Percentiles rank a stretch among this genome's conserved stretches.
Evolutionary conservation across 306 rosid genomes (phyloP).

Genomic region (Nissolia schottii): DNA sequence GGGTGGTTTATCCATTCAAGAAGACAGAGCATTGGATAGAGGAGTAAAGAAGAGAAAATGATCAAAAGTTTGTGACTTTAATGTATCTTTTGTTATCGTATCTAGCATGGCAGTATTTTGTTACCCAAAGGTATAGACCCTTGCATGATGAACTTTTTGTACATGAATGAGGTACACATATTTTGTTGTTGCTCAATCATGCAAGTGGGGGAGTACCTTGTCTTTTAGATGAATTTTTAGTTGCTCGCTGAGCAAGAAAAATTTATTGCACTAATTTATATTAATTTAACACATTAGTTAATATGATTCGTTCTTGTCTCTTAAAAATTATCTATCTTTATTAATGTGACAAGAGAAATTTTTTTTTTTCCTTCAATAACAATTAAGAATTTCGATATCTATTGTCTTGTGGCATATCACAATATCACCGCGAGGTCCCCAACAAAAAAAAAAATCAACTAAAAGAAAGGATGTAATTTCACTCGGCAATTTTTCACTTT

Average conservation of each 20-base stretch:
- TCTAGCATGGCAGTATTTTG: not conserved
- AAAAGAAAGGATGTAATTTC: not conserved
- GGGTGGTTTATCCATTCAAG: conserved; percentile 27
- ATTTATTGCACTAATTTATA: no score
- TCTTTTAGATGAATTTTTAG: no score
- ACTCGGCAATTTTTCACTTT: conserved; percentile 10
- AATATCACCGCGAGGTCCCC: not conserved
- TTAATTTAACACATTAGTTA: no score
- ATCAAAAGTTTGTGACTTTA: not conserved
- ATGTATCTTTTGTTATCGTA: not conserved
- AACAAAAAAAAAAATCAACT: not conserved
- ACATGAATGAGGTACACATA: not conserved
- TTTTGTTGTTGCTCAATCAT: not conserved
- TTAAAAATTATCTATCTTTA: no score
- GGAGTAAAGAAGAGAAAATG: not conserved
- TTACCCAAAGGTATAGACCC: not conserved
- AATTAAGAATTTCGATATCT: no score
- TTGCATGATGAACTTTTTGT: not conserved
- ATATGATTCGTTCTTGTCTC: no score
- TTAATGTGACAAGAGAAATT: no score
- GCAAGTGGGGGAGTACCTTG: not conserved
- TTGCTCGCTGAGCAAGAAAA: no score
- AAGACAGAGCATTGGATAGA: conserved; percentile 14
- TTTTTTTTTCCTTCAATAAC: no score
- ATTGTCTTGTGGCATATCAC: conserved; percentile 2